Evolutionary conservation across 2,329 filamentous ascomycete species (phyloP), one percentile per base, ranked within the genome.

Genomic region (Aureobasidium leucospermi): DNA sequence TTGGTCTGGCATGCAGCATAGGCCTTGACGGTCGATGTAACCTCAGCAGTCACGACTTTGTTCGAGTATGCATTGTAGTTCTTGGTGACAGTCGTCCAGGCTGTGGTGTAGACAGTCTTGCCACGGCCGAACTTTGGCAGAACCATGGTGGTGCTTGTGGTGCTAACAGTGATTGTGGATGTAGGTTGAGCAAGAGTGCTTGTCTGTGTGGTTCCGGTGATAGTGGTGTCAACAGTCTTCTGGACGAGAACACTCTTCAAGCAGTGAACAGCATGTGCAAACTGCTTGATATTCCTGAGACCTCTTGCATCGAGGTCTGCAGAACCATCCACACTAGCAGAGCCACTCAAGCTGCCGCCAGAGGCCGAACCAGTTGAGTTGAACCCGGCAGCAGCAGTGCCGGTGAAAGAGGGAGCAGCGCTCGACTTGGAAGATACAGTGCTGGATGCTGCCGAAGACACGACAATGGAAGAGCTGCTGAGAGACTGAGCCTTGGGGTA

Each of bases 1-100:
- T 60, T 55, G 42, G 61, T 62, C 16, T 55, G 47, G 43, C 61
- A 62, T 23, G 61, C 61, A 19, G 53, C 53, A 31, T 60, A 57
- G 16, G 58, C 51, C 16, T 49, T 60, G 39, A 38, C 16, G 23
- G 61, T 62, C 4, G 58, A 60, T 31, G 58, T 53, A 46, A 62
- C 53, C 34, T 58, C 32, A 15, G 55, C 55, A 41, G 42, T 48
- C 8, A 58, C 55, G 4, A 43, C 7, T 42, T 39, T 31, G 41
- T 48, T 60, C 28, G 59, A 56, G 53, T 55, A 45, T 15, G 32
- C 51, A 7, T 59, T 62, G 45, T 60, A 53, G 29, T 39, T 19
- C 23, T 41, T 42, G 41, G 61, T 62, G 19, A 57, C 36, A 9
- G 61, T 58, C 5, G 36, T 28, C 28, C 32, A 52, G 11, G 55